phyloP scores from a whole-genome alignment of 495 filamentous ascomycete genomes.

The Daldinia concentrica region DNA sequence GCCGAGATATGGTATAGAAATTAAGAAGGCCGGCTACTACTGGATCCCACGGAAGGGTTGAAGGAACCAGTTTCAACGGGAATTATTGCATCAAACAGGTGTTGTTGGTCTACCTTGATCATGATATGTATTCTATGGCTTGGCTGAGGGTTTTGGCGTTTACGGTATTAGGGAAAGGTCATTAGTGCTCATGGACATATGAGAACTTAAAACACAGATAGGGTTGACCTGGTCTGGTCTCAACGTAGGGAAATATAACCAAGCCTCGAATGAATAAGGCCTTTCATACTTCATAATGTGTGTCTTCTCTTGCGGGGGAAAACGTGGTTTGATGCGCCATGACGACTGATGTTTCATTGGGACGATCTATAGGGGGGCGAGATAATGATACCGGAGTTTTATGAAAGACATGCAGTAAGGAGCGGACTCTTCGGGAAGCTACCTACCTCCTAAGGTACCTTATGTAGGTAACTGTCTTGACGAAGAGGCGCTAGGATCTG shows the following conservation, averaged over 20 bases:
- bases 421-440: slow-evolving; percentile 29
- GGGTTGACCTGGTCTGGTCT: slow-evolving; percentile 9
- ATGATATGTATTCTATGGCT: slow-evolving; percentile 26
- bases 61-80: no score
- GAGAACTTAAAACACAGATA: slow-evolving; percentile 18
- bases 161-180: slow-evolving; percentile 20
- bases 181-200: slow-evolving; percentile 21
- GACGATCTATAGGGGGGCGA: background rate
- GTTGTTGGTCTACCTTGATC: slow-evolving; percentile 30
- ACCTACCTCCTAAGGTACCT: no score
- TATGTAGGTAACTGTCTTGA: background rate
- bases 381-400: slow-evolving; percentile 16
- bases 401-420: slow-evolving; percentile 27
- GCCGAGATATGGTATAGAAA: slow-evolving; percentile 52
- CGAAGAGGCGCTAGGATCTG: background rate
- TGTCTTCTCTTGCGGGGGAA: background rate
- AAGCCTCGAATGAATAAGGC: slow-evolving; percentile 10
- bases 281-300: slow-evolving; percentile 9
- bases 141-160: slow-evolving; percentile 23
- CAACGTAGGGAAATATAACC: slow-evolving; percentile 22
- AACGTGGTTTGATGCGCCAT: slow-evolving; percentile 23
- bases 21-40: background rate
- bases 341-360: slow-evolving; percentile 20
- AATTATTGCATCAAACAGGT: slow-evolving; percentile 38
- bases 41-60: background rate